phyloP scores from a whole-genome alignment of 805 yeast species.

The Limtongia smithiae region DNA sequence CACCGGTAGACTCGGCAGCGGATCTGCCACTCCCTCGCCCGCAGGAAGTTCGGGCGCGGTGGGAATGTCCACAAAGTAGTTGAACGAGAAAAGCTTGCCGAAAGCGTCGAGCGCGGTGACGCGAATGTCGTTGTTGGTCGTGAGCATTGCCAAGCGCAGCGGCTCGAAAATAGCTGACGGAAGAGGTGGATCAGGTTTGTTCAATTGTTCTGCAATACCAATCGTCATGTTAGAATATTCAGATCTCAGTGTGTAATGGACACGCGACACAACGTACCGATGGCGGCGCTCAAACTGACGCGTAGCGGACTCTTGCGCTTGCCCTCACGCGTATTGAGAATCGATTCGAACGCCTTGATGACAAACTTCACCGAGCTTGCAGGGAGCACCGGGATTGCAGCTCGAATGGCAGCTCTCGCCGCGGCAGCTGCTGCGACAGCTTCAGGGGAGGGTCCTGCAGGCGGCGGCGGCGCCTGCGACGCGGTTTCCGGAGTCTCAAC shows the following conservation, averaged over 20 bases:
- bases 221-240: background rate
- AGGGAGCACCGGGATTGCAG: no score
- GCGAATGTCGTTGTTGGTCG: conserved; percentile 60
- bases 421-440: no score
- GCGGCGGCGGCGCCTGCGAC: no score
- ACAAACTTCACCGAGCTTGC: conserved; percentile 45
- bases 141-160: conserved; percentile 60
- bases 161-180: conserved; percentile 70
- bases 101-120: conserved; percentile 77
- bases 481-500: no score
- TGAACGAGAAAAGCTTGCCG: conserved; percentile 84
- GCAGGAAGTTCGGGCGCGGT: conserved; percentile 4
- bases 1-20: conserved; percentile 27
- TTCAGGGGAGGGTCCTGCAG: no score
- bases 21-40: conserved; percentile 12
- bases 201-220: conserved; percentile 13
- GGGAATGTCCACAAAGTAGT: conserved; percentile 50
- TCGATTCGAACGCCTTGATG: conserved; percentile 55
- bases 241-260: background rate
- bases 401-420: no score
- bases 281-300: conserved; percentile 37
- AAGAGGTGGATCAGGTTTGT: conserved; percentile 41
- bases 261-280: conserved; percentile 29
- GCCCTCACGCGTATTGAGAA: conserved; percentile 59
- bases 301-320: conserved; percentile 45